A percentile compares a stretch with the other conserved stretches of the same genome.
These are phyloP conservation scores for Phialemonium atrogriseum DNA, from an alignment of 2,329 filamentous ascomycete species.

Conservation along the genomic window DNA sequence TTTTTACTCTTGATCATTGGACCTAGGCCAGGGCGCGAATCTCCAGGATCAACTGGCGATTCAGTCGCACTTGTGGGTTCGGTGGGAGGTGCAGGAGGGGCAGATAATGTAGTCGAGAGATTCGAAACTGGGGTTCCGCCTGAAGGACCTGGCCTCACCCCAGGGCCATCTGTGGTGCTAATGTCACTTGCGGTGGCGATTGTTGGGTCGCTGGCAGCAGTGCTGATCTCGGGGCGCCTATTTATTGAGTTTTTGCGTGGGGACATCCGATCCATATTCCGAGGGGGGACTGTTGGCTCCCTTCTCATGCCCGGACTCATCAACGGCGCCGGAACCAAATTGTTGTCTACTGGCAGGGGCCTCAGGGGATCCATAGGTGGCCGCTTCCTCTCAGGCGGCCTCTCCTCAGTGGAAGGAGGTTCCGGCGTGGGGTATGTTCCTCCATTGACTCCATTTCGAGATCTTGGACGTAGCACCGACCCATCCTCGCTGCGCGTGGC, in stretches of 20 bases:
- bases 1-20: slow-evolving; percentile 84
- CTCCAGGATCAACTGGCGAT: slow-evolving; percentile 31
- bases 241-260: slow-evolving; percentile 33
- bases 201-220: slow-evolving; percentile 7
- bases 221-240: slow-evolving; percentile 14
- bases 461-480: slow-evolving; percentile 40
- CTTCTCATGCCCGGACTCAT: slow-evolving; percentile 41
- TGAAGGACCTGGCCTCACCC: slow-evolving; percentile 9
- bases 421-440: slow-evolving; percentile 16
- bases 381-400: slow-evolving; percentile 54
- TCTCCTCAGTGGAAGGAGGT: slow-evolving; percentile 27
- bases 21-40: slow-evolving; percentile 65
- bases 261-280: slow-evolving; percentile 41
- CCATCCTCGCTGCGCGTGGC: slow-evolving; percentile 43
- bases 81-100: slow-evolving; percentile 13
- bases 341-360: slow-evolving; percentile 38
- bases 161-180: no score
- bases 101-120: slow-evolving; percentile 8
- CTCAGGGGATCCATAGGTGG: slow-evolving; percentile 57
- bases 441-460: slow-evolving; percentile 35
- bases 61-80: no score
- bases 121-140: slow-evolving; percentile 16
- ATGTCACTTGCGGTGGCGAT: no score
- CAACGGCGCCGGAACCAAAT: slow-evolving; percentile 49
- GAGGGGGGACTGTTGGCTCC: slow-evolving; percentile 38